Conservation (phyloP, 257 asterid species). For the Handroanthus guayacan region DNA sequence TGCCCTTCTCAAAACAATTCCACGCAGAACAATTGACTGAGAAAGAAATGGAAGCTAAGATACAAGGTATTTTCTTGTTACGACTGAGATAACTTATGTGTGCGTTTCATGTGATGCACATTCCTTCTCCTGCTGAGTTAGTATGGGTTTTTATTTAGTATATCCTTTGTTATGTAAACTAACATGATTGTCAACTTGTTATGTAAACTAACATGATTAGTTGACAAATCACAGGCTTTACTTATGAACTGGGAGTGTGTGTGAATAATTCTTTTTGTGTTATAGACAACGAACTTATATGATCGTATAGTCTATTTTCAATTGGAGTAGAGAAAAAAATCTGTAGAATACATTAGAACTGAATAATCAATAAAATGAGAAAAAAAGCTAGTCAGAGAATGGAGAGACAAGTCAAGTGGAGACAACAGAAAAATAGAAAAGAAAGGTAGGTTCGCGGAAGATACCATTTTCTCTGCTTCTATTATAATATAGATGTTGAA, state of each 20-base stretch:
- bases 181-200: neutral
- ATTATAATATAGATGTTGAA: neutral
- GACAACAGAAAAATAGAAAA: neutral
- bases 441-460: neutral
- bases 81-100: conserved; percentile 13
- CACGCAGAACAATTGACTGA: conserved; percentile 67
- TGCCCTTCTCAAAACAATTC: conserved; percentile 71
- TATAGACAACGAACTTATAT: conserved; percentile 10
- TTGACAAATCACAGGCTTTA: conserved; percentile 19
- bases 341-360: conserved; percentile 13
- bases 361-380: neutral
- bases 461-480: neutral
- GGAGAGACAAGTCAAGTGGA: conserved; percentile 9
- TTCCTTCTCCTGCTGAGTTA: neutral
- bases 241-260: conserved; percentile 20
- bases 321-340: neutral
- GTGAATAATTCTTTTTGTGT: neutral
- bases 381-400: neutral
- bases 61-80: conserved; percentile 53
- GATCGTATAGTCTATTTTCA: conserved; percentile 17
- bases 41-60: conserved; percentile 71
- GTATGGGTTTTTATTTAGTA: conserved; percentile 13
- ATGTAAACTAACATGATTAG: conserved; percentile 16
- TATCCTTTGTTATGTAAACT: neutral
- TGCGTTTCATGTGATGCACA: neutral